Conservation (phyloP, 2,329 filamentous ascomycete genomes). For the Paraphoma chrysanthemicola region DNA sequence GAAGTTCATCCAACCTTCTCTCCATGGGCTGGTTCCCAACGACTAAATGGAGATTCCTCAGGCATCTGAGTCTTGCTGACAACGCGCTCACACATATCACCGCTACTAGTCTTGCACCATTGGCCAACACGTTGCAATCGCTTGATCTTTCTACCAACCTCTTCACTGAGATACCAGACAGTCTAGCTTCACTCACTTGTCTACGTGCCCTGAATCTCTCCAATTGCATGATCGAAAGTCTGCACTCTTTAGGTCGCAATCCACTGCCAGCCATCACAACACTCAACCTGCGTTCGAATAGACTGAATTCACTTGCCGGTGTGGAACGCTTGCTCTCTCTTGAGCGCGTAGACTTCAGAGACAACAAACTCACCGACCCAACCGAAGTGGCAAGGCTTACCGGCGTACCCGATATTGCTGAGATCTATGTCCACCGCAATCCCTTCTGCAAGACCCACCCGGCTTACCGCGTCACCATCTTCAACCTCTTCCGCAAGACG, state of each 20-base stretch:
- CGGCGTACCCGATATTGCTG: constrained; percentile 86
- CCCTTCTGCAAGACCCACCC: constrained; percentile 88
- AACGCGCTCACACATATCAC: constrained; percentile 86
- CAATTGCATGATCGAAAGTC: constrained; percentile 95
- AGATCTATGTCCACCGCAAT: constrained; percentile 92
- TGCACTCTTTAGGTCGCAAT: constrained; percentile 84
- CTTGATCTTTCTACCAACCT: constrained; percentile 92
- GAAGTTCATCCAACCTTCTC: constrained; percentile 80
- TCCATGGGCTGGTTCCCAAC: constrained; percentile 75
- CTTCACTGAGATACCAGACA: constrained; percentile 93
- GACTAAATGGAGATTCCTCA: constrained; percentile 93
- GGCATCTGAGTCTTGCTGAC: constrained; percentile 89
- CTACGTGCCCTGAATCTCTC: constrained; percentile 93
- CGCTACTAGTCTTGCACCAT: constrained; percentile 75
- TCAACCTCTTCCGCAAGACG: constrained; percentile 92
- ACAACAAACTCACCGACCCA: constrained; percentile 90
- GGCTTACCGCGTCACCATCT: constrained; percentile 86
- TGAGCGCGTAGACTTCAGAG: constrained; percentile 87
- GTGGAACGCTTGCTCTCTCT: constrained; percentile 88
- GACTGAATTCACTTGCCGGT: constrained; percentile 84
- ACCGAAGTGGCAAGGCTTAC: constrained; percentile 89
- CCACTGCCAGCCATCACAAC: constrained; percentile 93
- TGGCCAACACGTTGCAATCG: constrained; percentile 88
- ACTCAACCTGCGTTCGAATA: constrained; percentile 88
- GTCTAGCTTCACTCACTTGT: constrained; percentile 81